Evolutionary conservation across 495 filamentous ascomycete species (phyloP), one percentile per base, ranked within the genome.

Genomic region (Penicillium flavigenum): DNA sequence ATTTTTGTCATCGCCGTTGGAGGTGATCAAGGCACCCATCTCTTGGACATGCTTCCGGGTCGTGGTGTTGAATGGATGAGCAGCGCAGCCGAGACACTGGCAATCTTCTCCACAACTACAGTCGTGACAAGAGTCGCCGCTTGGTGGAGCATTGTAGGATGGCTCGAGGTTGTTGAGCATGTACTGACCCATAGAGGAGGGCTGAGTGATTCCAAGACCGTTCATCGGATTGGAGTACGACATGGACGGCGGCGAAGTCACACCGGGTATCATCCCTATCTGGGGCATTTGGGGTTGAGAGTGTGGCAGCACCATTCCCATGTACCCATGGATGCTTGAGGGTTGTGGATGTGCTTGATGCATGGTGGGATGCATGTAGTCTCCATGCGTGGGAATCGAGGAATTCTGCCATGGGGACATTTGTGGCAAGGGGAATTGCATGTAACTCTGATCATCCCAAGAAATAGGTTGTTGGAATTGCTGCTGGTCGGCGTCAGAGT

Each of bases 41-140:
- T 79, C 74, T 56, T 76, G 75, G 8, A 90, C 82, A 63, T 86
- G 87, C 44, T 86, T 76, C 39, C 76, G 75, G n/a, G 86, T 89
- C n/a, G 83, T 79, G 20, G 81, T 72, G 64, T 92, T 92, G 66
- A 83, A 90, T 5, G 88, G 88, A 64, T 92, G 88, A 38, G 80
- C 76, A 22, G 81, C 70, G 63, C 88, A 92, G 20, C 83, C 86
- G 24, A 89, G 62, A 61, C 88, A 92, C 56, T 86, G 73, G 61
- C 88, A 92, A 1, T 75, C 75, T 47, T 86, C 76, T 58, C 91
- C 83, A 66, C 91, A 86, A 62, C 72, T 64, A 70, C 89, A 86
- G 48, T 83, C 70, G 57, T 88, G 76, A 29, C 66, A 70, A 11
- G 65, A 14, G 7, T 72, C 65, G 14, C 49, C 51, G 5, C 52